phyloP scores from a whole-genome alignment of 345 rosid genomes.

The Fremontodendron californicum region DNA sequence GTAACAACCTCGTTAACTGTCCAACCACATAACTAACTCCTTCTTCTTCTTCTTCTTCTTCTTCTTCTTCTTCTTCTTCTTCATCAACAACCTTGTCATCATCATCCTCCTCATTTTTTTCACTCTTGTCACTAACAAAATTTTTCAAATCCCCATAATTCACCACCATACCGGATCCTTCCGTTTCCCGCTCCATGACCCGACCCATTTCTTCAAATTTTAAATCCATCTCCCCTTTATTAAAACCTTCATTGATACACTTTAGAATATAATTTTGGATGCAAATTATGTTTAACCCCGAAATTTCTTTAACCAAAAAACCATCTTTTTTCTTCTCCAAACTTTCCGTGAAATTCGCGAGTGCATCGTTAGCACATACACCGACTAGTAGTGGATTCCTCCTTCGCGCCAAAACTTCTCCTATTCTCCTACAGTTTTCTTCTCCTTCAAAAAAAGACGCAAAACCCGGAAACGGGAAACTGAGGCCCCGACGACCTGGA shows the following conservation, averaged over 20 bases:
- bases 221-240: constrained; percentile 26
- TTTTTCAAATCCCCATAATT: constrained; percentile 62
- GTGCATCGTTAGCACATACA: constrained; percentile 46
- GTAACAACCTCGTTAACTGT: constrained; percentile 44
- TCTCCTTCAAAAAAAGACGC: constrained; percentile 37
- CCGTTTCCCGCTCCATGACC: constrained; percentile 33
- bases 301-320: constrained; percentile 34
- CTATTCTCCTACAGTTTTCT: constrained; percentile 51
- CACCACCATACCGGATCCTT: constrained; percentile 59
- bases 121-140: constrained; percentile 21
- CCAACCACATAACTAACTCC: constrained; percentile 39
- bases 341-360: constrained; percentile 39
- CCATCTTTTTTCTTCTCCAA: constrained; percentile 33
- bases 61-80: no score
- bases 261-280: constrained; percentile 39
- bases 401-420: constrained; percentile 46
- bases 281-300: constrained; percentile 39
- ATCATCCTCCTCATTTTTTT: background rate
- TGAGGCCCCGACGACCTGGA: constrained; percentile 39
- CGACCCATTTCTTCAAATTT: constrained; percentile 46
- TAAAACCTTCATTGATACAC: constrained; percentile 30
- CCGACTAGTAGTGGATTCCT: constrained; percentile 86
- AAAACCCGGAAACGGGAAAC: constrained; percentile 36
- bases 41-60: constrained; percentile 18
- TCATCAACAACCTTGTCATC: constrained; percentile 4